Percentiles rank a stretch among this genome's conserved stretches.
Conservation (phyloP, 2,329 filamentous ascomycete genomes). For the Cephalotrichum gorgonifer region DNA sequence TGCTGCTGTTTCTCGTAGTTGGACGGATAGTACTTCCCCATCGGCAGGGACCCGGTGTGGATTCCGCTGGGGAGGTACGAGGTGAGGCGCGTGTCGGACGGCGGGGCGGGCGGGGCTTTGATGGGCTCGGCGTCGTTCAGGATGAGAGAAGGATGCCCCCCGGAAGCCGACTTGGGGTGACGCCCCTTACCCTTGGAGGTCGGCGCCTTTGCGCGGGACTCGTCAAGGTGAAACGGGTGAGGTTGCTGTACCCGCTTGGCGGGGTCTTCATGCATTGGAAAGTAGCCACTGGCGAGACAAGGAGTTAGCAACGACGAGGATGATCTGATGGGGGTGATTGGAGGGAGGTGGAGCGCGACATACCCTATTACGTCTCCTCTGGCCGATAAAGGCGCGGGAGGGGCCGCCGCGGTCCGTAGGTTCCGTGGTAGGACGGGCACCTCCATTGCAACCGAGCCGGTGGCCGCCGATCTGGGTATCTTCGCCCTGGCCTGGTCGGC, state of each 20-base stretch:
- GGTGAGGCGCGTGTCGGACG: slow-evolving; percentile 17
- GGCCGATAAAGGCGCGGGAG: slow-evolving; percentile 41
- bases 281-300: slow-evolving; percentile 40
- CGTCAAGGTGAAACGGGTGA: slow-evolving; percentile 35
- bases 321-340: too few species aligned
- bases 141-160: not conserved
- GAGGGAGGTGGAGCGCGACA: slow-evolving; percentile 16
- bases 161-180: not conserved
- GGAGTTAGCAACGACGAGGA: slow-evolving; percentile 3
- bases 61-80: slow-evolving; percentile 41
- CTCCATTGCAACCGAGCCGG: slow-evolving; percentile 42
- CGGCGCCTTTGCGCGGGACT: not conserved
- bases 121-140: not conserved
- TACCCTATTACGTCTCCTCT: slow-evolving; percentile 50
- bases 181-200: not conserved
- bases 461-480: not conserved
- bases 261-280: slow-evolving; percentile 49
- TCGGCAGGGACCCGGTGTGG: slow-evolving; percentile 35
- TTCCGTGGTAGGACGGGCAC: slow-evolving; percentile 23
- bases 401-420: slow-evolving; percentile 26
- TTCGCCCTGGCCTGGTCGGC: not conserved
- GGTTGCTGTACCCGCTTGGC: slow-evolving; percentile 32
- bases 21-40: slow-evolving; percentile 54
- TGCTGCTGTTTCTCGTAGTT: slow-evolving; percentile 42
- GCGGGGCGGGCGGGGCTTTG: not conserved